Conservation (phyloP, 352 stramenopile genomes). For the Lagenidium sp. region DNA sequence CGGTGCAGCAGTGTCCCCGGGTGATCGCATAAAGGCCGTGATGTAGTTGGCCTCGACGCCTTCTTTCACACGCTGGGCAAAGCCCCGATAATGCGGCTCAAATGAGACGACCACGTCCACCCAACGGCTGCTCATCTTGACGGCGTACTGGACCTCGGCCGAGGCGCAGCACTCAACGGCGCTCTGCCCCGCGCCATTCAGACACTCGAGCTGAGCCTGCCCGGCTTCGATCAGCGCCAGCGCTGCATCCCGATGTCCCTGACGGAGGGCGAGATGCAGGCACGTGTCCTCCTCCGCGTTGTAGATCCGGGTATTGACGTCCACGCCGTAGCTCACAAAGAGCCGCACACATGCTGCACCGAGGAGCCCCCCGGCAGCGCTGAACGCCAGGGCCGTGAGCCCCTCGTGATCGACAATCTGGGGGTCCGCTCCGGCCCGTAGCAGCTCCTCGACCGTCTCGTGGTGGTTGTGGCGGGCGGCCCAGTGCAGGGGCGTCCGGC, state of each 20-base stretch:
- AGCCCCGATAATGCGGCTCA: slow-evolving; percentile 45
- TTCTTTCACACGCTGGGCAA: slow-evolving; percentile 47
- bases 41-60: slow-evolving; percentile 71
- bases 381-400: slow-evolving; percentile 60
- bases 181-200: slow-evolving; percentile 44
- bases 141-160: slow-evolving; percentile 60
- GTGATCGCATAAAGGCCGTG: slow-evolving; percentile 60
- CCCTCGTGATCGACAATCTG: slow-evolving; percentile 43
- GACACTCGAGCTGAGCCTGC: slow-evolving; percentile 34
- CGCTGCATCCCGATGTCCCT: slow-evolving; percentile 44
- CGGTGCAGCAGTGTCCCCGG: slow-evolving; percentile 24
- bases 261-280: slow-evolving; percentile 59
- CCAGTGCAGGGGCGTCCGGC: slow-evolving; percentile 68
- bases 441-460: slow-evolving; percentile 36
- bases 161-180: slow-evolving; percentile 71
- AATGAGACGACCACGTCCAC: slow-evolving; percentile 77
- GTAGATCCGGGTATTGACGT: slow-evolving; percentile 32
- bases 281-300: slow-evolving; percentile 57
- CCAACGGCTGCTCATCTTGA: slow-evolving; percentile 58
- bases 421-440: slow-evolving; percentile 38
- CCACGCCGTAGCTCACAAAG: slow-evolving; percentile 38
- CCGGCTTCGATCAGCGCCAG: slow-evolving; percentile 53
- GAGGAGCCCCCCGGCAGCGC: slow-evolving; percentile 40
- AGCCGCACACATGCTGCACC: slow-evolving; percentile 34
- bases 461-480: slow-evolving; percentile 64